Conservation (phyloP, 75 land plant species). For the Cupressus sempervirens region DNA sequence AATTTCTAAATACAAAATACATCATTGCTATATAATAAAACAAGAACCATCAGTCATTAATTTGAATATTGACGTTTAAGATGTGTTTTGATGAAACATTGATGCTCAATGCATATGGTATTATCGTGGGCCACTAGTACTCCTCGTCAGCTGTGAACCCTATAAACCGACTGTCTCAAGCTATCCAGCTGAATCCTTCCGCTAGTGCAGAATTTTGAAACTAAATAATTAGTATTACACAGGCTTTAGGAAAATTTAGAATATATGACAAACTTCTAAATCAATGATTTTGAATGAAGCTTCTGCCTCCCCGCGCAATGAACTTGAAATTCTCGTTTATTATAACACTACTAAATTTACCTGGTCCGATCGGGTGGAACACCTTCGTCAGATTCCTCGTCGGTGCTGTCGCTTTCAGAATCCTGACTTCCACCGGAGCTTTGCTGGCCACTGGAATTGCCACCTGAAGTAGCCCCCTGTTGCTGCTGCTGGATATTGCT, state of each 20-base stretch:
- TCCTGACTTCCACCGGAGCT: background rate
- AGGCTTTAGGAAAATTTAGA: no score
- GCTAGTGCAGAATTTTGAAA: no score
- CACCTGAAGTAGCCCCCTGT: background rate
- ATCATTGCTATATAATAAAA: no score
- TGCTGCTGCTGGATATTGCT: conserved; percentile 5
- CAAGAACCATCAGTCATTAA: background rate
- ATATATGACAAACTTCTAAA: background rate
- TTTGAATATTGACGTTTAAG: background rate
- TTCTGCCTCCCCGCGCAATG: background rate
- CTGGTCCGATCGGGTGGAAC: background rate
- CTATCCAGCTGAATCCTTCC: no score
- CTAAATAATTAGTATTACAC: no score
- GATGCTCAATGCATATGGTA: no score
- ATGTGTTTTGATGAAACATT: no score
- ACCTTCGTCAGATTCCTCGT: conserved; percentile 4
- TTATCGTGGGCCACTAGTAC: no score
- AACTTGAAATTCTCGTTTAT: no score
- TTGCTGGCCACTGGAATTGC: conserved; percentile 8
- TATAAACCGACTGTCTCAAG: no score
- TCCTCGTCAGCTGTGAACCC: no score
- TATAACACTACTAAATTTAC: background rate
- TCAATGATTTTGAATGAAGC: background rate
- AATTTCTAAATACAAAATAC: no score
- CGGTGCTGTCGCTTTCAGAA: conserved; percentile 5